Conservation (phyloP, 2,329 filamentous ascomycete genomes). For the Hawksworthiomyces lignivorus region DNA sequence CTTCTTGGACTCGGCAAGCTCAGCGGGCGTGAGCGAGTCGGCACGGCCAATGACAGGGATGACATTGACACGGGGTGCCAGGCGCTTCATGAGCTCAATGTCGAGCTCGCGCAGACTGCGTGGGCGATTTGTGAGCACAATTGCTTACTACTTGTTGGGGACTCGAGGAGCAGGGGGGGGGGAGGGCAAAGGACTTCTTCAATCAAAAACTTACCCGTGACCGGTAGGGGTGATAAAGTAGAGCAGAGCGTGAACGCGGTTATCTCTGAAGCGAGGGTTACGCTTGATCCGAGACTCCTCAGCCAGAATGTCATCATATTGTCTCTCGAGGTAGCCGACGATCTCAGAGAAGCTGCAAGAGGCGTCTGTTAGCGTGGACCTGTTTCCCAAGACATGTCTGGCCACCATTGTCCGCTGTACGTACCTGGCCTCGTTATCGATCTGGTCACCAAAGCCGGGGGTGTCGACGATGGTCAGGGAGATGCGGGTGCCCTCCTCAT, state of each 20-base stretch:
- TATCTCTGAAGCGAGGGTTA: constrained; percentile 99
- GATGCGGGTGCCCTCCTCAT: constrained; percentile 97
- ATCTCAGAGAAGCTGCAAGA: constrained; percentile 82
- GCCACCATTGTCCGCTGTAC: constrained; percentile 17
- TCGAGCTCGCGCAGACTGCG: constrained; percentile 93
- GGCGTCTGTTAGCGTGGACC: constrained; percentile 14
- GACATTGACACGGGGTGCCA: constrained; percentile 95
- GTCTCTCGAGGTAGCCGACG: constrained; percentile 94
- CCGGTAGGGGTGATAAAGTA: constrained; percentile 99
- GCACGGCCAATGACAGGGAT: constrained; percentile 98
- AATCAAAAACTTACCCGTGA: constrained; percentile 71
- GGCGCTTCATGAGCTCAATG: constrained; percentile 98
- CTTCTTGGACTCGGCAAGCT: constrained; percentile 98
- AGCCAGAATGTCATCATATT: constrained; percentile 98
- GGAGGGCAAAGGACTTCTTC: too few relatives aligned
- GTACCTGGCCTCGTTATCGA: constrained; percentile 97
- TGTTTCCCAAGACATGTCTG: too few relatives aligned
- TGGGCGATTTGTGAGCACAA: too few relatives aligned
- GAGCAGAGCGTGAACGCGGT: constrained; percentile 94
- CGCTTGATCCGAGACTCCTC: constrained; percentile 99
- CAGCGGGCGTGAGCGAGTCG: constrained; percentile 90
- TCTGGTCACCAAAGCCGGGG: constrained; percentile 95
- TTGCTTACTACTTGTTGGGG: too few relatives aligned
- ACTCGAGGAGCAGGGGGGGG: too few relatives aligned
- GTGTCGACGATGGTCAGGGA: constrained; percentile 98